Base-by-base conservation (phyloP, 2,329 filamentous ascomycete genomes). In the Helicocarpus griseus region DNA sequence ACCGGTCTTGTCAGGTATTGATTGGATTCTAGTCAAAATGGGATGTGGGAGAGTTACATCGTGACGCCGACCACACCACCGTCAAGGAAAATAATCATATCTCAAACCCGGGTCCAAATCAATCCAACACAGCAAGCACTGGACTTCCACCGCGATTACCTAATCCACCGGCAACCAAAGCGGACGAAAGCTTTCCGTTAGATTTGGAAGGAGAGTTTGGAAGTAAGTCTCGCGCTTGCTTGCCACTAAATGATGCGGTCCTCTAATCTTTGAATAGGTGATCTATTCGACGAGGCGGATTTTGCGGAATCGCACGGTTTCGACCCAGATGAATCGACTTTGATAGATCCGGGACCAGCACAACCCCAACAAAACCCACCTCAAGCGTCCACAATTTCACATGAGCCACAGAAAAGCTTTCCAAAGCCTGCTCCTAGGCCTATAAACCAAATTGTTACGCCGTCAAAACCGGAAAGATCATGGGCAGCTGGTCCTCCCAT, bases 321-420 rank as follows among this genome's bases (percentile, higher is more conserved):
- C 19, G 83, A 89, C 61, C 86, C 86, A 3, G 87, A 93, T 64
- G 87, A 91, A 63, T 76, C 91, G n/a, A n/a, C n/a, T n/a, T 69
- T 78, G 28, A 67, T 90, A 45, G 74, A 71, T 9, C 57, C 63
- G 48, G 64, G 61, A 35, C 61, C 60, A 14, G 59, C 57, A 19
- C 61, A 59, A 33, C 54, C 54, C 5, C 60, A 58, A 17, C 57
- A 54, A 24, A 51, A 54, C 17, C 57, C 59, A 26, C 55, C 55
- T 4, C 35, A 48, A 26, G n/a, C 21, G 21, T 14, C 26, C 7
- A 33, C 53, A 38, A 43, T 38, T 35, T 36, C 31, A 14, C 31
- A 50, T 38, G 24, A 50, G 8, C 9, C 38, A 2, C 49, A 49
- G 38, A 53, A 22, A 13, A 38, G 44, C 13, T 4, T n/a, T 22